A percentile compares a stretch with the other conserved stretches of the same genome.
Conservation (phyloP, 2,329 filamentous ascomycete species). For the Claviceps humidiphila region DNA sequence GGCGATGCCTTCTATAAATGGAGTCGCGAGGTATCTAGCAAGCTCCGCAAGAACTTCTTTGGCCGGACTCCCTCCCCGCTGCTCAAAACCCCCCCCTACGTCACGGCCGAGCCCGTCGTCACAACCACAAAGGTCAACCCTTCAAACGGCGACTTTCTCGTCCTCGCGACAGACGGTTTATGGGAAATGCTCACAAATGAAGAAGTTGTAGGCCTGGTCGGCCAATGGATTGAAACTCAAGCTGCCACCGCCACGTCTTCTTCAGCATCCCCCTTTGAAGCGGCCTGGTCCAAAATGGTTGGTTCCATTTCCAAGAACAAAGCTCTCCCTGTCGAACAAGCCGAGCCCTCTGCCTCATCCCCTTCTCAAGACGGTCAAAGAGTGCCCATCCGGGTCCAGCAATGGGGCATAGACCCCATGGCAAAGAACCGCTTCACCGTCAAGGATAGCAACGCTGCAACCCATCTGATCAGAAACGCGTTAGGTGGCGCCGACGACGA, state of each 20-base stretch:
- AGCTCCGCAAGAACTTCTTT: conserved; percentile 77
- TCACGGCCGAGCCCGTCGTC: conserved; percentile 88
- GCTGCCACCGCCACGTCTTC: conserved; percentile 18
- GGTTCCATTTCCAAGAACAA: conserved; percentile 26
- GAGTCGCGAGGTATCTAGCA: conserved; percentile 70
- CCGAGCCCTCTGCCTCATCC: conserved; percentile 25
- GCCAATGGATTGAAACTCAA: conserved; percentile 88
- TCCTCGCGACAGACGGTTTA: conserved; percentile 89
- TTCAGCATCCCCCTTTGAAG: conserved; percentile 52
- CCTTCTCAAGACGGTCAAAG: conserved; percentile 53
- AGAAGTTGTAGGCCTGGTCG: conserved; percentile 90
- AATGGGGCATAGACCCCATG: conserved; percentile 73
- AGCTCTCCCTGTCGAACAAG: conserved; percentile 65
- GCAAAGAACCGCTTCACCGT: conserved; percentile 77
- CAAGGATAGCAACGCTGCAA: conserved; percentile 91
- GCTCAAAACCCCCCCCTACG: conserved; percentile 86
- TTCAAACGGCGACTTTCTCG: conserved; percentile 82
- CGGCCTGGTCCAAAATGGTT: conserved; percentile 54
- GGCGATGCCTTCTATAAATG: conserved; percentile 97
- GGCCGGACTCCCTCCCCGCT: conserved; percentile 63
- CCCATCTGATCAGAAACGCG: conserved; percentile 88
- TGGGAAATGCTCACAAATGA: conserved; percentile 99
- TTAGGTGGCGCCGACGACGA: conserved; percentile 87
- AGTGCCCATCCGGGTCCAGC: conserved; percentile 74
- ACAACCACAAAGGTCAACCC: conserved; percentile 88